Conservation (phyloP, 2,329 filamentous ascomycete species). For the Emergomyces orientalis region DNA sequence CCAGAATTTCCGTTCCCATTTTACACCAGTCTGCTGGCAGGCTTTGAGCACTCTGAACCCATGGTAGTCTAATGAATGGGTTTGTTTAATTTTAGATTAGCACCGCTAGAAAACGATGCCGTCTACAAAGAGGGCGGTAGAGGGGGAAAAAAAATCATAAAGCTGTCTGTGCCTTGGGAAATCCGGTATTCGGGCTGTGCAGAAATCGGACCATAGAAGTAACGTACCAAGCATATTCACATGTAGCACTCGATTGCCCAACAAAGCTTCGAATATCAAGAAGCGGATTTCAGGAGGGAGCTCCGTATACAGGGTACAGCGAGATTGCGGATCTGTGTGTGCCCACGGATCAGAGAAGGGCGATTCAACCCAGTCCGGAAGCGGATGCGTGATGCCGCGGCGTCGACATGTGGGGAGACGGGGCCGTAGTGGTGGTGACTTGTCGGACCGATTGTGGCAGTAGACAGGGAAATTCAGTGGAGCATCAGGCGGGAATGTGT, state of each 20-base stretch:
- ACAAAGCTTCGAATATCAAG: conserved; percentile 3
- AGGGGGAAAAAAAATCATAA: background rate
- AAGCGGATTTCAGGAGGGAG: conserved; percentile 4
- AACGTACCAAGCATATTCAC: background rate
- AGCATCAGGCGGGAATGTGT: conserved; percentile 5
- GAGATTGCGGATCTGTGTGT: background rate
- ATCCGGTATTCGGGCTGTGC: background rate
- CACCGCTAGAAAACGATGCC: background rate
- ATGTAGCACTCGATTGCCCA: conserved; percentile 5
- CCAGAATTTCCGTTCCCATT: background rate
- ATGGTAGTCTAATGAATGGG: background rate
- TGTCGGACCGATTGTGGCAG: conserved; percentile 3
- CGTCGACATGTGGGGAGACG: background rate
- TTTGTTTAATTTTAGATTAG: background rate
- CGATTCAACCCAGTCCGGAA: conserved; percentile 3
- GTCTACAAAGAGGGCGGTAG: background rate
- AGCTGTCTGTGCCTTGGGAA: background rate
- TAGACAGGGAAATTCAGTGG: background rate
- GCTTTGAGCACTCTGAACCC: background rate
- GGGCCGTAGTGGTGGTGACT: background rate
- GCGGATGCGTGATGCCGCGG: conserved; percentile 1
- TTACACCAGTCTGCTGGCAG: background rate
- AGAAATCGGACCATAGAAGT: background rate
- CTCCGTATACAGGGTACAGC: background rate
- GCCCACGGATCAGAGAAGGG: background rate